Percentiles rank a stretch among this genome's conserved stretches.
These are phyloP conservation scores for Nyssa sinensis DNA, from an alignment of 148 eudicot genomes.

Conservation along the genomic window DNA sequence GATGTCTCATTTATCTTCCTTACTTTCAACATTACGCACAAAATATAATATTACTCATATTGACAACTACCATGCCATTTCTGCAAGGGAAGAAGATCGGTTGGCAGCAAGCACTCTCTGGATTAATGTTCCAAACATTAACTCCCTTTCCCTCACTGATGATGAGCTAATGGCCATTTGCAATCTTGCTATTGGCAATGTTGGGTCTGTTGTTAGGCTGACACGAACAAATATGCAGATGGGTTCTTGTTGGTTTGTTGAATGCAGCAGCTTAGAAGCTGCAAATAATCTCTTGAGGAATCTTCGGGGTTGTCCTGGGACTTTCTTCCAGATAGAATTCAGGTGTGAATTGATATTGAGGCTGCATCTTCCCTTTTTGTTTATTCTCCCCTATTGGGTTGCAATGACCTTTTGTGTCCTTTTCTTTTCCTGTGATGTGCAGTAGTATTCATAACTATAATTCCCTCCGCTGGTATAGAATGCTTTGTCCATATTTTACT, in stretches of 20 bases:
- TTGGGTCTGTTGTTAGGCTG: conserved; percentile 28
- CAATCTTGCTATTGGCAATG: conserved; percentile 26
- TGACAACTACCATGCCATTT: conserved; percentile 1
- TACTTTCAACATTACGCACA: conserved; percentile 26
- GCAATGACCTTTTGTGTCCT: too few species aligned
- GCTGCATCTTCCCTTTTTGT: not conserved
- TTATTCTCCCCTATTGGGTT: not conserved
- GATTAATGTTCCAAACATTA: conserved; percentile 25
- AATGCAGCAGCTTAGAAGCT: conserved; percentile 39
- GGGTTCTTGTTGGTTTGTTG: conserved; percentile 34
- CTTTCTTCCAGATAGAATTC: conserved; percentile 38
- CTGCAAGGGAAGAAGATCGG: conserved; percentile 13
- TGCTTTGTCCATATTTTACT: not conserved
- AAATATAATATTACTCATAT: conserved; percentile 29
- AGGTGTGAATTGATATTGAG: conserved; percentile 27
- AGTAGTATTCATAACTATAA: too few species aligned
- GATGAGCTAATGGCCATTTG: conserved; percentile 40
- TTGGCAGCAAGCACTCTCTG: conserved; percentile 31
- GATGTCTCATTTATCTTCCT: conserved; percentile 18
- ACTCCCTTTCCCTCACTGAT: conserved; percentile 22
- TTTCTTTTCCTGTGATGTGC: too few species aligned
- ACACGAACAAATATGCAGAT: conserved; percentile 24
- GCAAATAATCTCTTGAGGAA: conserved; percentile 31
- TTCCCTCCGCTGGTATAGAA: too few species aligned
- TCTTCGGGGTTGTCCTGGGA: conserved; percentile 35